Evolutionary conservation across 2,329 filamentous ascomycete species (phyloP).

Genomic region (Xylaria sp.): DNA sequence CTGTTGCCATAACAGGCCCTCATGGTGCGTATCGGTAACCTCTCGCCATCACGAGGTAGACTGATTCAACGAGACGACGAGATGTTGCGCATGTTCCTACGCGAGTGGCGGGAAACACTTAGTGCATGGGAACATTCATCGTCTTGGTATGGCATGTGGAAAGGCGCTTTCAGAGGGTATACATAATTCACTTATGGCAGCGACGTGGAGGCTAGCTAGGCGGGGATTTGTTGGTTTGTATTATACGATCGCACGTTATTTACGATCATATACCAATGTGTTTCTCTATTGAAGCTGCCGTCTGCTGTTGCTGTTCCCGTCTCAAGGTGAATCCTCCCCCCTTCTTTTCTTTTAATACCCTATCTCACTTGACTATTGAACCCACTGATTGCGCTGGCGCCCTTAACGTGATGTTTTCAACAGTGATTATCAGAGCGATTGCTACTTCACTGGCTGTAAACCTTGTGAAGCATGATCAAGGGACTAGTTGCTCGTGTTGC

Average conservation of each 20-base stretch:
- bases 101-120: neutral
- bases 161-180: neutral
- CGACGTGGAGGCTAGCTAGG: neutral
- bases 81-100: neutral
- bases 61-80: conserved; percentile 14
- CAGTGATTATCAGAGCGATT: neutral
- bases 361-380: neutral
- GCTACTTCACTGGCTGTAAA: neutral
- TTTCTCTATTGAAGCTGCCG: conserved; percentile 18
- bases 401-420: neutral
- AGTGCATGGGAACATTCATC: neutral
- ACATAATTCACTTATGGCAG: conserved; percentile 3
- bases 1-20: neutral
- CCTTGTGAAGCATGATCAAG: neutral
- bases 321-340: conserved; percentile 24
- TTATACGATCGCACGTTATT: conserved; percentile 19
- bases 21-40: conserved; percentile 12
- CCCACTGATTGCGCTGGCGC: neutral
- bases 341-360: neutral
- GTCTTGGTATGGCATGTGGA: conserved; percentile 1
- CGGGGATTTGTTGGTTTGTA: conserved; percentile 15
- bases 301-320: conserved; percentile 10
- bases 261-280: conserved; percentile 28
- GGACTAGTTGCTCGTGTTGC: neutral
- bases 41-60: conserved; percentile 5